Evolutionary conservation across 2,329 filamentous ascomycete species (phyloP).

Genomic region (Penicillium crustosum): DNA sequence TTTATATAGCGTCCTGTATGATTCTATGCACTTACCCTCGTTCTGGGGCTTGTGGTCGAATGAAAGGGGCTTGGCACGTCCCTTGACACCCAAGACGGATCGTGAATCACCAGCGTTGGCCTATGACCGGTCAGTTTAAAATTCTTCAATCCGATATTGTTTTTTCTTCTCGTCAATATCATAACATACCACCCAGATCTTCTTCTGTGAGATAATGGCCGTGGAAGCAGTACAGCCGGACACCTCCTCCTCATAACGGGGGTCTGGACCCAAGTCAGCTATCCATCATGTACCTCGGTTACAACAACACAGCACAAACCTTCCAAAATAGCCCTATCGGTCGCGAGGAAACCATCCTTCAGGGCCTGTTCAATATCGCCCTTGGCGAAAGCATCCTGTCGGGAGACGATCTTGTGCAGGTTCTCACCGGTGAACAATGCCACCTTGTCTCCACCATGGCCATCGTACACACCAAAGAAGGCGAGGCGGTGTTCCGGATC

Average conservation of each 20-base stretch:
- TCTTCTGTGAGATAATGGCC: slow-evolving; percentile 81
- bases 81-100: slow-evolving; percentile 93
- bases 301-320: slow-evolving; percentile 57
- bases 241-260: slow-evolving; percentile 95
- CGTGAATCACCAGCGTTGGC: slow-evolving; percentile 96
- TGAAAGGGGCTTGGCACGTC: slow-evolving; percentile 94
- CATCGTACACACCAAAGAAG: slow-evolving; percentile 98
- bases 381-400: slow-evolving; percentile 89
- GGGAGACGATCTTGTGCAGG: slow-evolving; percentile 89
- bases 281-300: not conserved
- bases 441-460: slow-evolving; percentile 95
- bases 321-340: slow-evolving; percentile 90
- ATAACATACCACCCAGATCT: slow-evolving; percentile 86
- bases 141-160: slow-evolving; percentile 7
- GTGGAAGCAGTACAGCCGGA: slow-evolving; percentile 97
- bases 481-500: slow-evolving; percentile 73
- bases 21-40: slow-evolving; percentile 63
- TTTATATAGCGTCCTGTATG: not conserved
- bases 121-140: slow-evolving; percentile 51
- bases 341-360: slow-evolving; percentile 95
- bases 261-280: slow-evolving; percentile 60
- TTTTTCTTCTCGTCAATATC: not conserved
- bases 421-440: slow-evolving; percentile 89
- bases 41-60: slow-evolving; percentile 99
- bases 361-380: slow-evolving; percentile 92